phyloP scores from a whole-genome alignment of 2,329 filamentous ascomycete genomes.

The Fusarium longipes region DNA sequence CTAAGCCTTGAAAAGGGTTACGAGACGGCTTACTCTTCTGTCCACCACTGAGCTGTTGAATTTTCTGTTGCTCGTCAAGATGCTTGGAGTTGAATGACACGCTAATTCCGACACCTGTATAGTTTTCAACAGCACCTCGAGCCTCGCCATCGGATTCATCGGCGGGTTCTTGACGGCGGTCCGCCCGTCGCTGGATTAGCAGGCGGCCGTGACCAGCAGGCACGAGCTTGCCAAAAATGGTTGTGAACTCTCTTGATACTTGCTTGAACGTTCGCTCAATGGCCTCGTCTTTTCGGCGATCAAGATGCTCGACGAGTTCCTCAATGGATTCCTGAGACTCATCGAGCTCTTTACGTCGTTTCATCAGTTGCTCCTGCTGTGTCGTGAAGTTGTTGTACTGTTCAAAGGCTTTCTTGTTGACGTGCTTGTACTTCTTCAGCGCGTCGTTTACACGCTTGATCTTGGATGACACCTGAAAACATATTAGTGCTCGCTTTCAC shows the following conservation, averaged over 20 bases:
- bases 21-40: slow-evolving; percentile 83
- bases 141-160: slow-evolving; percentile 76
- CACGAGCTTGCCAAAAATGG: slow-evolving; percentile 94
- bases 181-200: slow-evolving; percentile 90
- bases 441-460: slow-evolving; percentile 93
- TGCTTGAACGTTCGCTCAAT: slow-evolving; percentile 99
- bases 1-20: background rate
- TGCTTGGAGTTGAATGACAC: slow-evolving; percentile 99
- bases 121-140: slow-evolving; percentile 86
- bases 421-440: slow-evolving; percentile 95
- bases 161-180: slow-evolving; percentile 67
- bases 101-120: slow-evolving; percentile 94
- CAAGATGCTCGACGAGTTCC: slow-evolving; percentile 90
- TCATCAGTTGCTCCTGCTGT: slow-evolving; percentile 86
- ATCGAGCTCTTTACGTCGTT: slow-evolving; percentile 87
- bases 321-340: slow-evolving; percentile 88
- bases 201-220: slow-evolving; percentile 91
- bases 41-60: slow-evolving; percentile 95
- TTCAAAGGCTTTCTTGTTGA: slow-evolving; percentile 99
- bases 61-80: slow-evolving; percentile 93
- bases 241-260: slow-evolving; percentile 91
- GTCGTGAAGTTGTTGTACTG: slow-evolving; percentile 98
- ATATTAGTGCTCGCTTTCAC: slow-evolving; percentile 20
- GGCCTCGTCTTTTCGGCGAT: slow-evolving; percentile 96
- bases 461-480: slow-evolving; percentile 65